Conservation (phyloP, 805 yeast genomes). For the Candida mattraensis region DNA sequence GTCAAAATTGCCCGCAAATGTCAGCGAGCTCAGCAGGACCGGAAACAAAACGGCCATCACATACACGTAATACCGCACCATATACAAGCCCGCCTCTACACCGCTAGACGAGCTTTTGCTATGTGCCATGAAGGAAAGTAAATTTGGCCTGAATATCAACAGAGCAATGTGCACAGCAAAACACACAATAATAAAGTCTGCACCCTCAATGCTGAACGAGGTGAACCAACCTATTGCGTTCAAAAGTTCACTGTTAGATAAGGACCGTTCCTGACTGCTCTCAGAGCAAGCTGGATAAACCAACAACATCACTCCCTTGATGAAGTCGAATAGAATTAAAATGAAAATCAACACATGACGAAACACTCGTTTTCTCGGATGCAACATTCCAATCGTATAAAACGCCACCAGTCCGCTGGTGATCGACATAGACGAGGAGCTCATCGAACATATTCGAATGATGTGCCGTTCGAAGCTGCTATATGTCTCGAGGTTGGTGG, state of each 20-base stretch:
- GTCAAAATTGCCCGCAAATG: constrained; percentile 56
- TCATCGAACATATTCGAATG: constrained; percentile 43
- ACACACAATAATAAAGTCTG: constrained; percentile 77
- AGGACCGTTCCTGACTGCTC: constrained; percentile 9
- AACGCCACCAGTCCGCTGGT: constrained; percentile 57
- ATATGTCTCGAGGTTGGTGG: constrained; percentile 2
- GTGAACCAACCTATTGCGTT: constrained; percentile 79
- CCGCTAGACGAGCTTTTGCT: constrained; percentile 24
- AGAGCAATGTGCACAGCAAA: constrained; percentile 83
- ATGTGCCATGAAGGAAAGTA: constrained; percentile 33
- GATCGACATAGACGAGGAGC: constrained; percentile 50
- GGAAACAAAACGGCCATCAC: constrained; percentile 61
- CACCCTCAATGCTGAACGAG: constrained; percentile 78
- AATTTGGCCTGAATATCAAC: constrained; percentile 64
- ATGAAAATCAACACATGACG: constrained; percentile 70
- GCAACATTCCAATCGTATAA: constrained; percentile 61
- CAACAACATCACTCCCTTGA: constrained; percentile 68
- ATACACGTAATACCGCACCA: constrained; percentile 57
- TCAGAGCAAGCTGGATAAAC: constrained; percentile 52
- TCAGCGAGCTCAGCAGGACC: constrained; percentile 64
- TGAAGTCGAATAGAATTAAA: constrained; percentile 67
- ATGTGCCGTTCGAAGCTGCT: constrained; percentile 18
- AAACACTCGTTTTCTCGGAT: constrained; percentile 60
- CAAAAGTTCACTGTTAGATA: constrained; percentile 40
- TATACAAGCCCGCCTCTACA: constrained; percentile 74